Percentiles rank a stretch among this genome's conserved stretches.
These are phyloP conservation scores for Xylaria sp. DNA, from an alignment of 2,329 filamentous ascomycete genomes.

Conservation along the genomic window DNA sequence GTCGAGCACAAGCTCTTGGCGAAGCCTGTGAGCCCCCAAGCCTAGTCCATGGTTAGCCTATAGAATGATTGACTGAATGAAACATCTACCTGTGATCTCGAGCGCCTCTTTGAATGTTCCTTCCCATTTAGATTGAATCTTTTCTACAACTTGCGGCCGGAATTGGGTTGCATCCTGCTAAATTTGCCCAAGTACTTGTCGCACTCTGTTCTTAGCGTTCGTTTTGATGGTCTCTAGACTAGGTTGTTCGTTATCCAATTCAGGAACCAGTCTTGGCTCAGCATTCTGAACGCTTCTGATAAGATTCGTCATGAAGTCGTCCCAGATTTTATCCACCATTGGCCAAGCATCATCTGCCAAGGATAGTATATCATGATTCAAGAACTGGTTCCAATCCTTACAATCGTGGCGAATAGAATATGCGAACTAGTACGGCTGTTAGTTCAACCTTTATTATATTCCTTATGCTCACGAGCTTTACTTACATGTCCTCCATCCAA, in stretches of 20 bases:
- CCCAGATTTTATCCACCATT: neutral
- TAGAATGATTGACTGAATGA: neutral
- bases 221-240: neutral
- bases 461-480: no score
- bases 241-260: neutral
- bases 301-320: neutral
- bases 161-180: neutral
- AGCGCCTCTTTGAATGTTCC: neutral
- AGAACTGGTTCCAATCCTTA: slow-evolving; percentile 20
- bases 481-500: slow-evolving; percentile 9
- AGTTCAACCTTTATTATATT: neutral
- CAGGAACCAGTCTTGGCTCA: slow-evolving; percentile 1
- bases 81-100: neutral
- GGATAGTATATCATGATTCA: slow-evolving; percentile 16
- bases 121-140: neutral
- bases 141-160: neutral
- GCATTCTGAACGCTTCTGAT: neutral
- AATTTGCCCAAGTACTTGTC: neutral
- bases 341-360: neutral
- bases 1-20: neutral
- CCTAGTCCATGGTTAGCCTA: neutral
- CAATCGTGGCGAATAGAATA: neutral
- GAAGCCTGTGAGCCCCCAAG: neutral
- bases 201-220: neutral
- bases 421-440: neutral